Conservation (phyloP, 2,329 filamentous ascomycete species). For the Zymoseptoria passerinii region DNA sequence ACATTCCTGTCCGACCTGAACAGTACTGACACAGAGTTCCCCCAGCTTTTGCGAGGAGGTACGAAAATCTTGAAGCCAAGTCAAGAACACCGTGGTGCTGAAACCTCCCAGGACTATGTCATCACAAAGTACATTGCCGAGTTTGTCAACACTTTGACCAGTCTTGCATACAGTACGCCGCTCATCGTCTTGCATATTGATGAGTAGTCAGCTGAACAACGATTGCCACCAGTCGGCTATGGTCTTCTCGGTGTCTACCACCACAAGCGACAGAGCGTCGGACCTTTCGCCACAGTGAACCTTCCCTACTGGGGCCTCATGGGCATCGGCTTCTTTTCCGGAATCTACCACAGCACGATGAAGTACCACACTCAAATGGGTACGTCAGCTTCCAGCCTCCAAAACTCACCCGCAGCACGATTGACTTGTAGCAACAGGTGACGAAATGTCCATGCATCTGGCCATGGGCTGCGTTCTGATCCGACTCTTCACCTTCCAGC, state of each 20-base stretch:
- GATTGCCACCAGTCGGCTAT: slow-evolving; percentile 13
- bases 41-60: slow-evolving; percentile 22
- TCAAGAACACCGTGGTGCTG: neutral
- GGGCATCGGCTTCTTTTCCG: slow-evolving; percentile 19
- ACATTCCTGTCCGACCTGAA: neutral
- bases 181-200: neutral
- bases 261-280: slow-evolving; percentile 14
- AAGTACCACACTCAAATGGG: slow-evolving; percentile 25
- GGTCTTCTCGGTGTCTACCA: slow-evolving; percentile 21
- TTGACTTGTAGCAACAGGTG: neutral
- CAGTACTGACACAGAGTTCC: neutral
- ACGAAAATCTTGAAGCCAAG: neutral
- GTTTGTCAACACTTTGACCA: slow-evolving; percentile 24
- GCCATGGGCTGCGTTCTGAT: slow-evolving; percentile 18
- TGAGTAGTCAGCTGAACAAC: neutral
- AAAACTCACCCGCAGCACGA: neutral
- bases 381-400: neutral
- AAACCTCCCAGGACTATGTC: slow-evolving; percentile 15
- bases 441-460: slow-evolving; percentile 23
- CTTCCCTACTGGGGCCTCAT: slow-evolving; percentile 21
- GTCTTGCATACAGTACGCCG: slow-evolving; percentile 16
- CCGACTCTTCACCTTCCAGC: slow-evolving; percentile 20
- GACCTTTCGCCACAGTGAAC: slow-evolving; percentile 16
- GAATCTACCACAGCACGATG: slow-evolving; percentile 18
- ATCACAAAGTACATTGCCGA: slow-evolving; percentile 19